Conservation (phyloP, 768 basidiomycete species). For the Naematelia encephala region DNA sequence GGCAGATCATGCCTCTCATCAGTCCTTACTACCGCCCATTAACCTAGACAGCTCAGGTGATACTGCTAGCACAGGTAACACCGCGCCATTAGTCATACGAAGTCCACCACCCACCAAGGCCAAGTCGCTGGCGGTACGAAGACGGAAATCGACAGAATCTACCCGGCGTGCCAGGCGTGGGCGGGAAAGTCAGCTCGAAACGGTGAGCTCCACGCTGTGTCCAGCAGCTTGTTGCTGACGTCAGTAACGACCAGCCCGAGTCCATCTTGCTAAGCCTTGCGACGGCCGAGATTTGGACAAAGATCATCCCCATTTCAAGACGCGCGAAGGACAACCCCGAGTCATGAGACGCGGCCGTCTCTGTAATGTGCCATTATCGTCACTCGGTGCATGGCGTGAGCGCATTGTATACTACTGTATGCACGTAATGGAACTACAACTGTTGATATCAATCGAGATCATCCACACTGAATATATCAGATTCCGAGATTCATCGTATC, state of each 20-base stretch:
- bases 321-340: no score
- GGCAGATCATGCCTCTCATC: not conserved
- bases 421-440: not conserved
- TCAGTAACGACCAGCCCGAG: conserved; percentile 19
- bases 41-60: not conserved
- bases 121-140: conserved; percentile 7
- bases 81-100: not conserved
- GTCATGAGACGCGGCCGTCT: no score
- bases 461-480: conserved; percentile 5
- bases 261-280: conserved; percentile 31
- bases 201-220: conserved; percentile 12
- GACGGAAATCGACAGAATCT: not conserved
- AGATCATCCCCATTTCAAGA: not conserved
- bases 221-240: not conserved
- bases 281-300: conserved; percentile 31
- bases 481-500: not conserved
- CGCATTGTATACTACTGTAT: no score
- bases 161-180: conserved; percentile 6
- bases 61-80: not conserved
- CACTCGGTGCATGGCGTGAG: no score
- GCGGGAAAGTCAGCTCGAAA: conserved; percentile 22
- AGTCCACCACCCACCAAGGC: not conserved
- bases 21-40: not conserved
- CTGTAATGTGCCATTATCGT: no score
- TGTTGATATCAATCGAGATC: conserved; percentile 7